phyloP scores from a whole-genome alignment of 352 stramenopile genomes.

The Globisporangium ultimum region DNA sequence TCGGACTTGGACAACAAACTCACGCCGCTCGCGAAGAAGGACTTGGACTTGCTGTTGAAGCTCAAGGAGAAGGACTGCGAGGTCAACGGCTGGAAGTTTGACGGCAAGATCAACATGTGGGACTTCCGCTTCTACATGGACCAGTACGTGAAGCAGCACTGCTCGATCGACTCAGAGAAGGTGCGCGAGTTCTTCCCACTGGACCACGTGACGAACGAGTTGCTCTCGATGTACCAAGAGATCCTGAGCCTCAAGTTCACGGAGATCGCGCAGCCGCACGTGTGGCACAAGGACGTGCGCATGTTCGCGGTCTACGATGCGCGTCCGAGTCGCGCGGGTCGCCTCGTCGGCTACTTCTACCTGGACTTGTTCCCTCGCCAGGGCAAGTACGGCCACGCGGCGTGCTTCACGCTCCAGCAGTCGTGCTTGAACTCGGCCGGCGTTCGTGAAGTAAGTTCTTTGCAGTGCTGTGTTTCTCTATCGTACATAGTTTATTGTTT shows the following conservation, averaged over 20 bases:
- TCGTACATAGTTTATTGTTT: slow-evolving; percentile 5
- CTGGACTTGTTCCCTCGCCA: slow-evolving; percentile 83
- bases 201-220: slow-evolving; percentile 79
- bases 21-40: slow-evolving; percentile 70
- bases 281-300: slow-evolving; percentile 88
- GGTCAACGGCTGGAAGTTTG: slow-evolving; percentile 51
- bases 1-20: slow-evolving; percentile 76
- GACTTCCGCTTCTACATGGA: slow-evolving; percentile 91
- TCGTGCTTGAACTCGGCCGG: slow-evolving; percentile 61
- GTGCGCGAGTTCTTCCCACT: slow-evolving; percentile 89
- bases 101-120: slow-evolving; percentile 89
- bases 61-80: slow-evolving; percentile 69
- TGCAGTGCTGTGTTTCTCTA: background rate
- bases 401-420: slow-evolving; percentile 88
- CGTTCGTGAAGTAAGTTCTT: slow-evolving; percentile 29
- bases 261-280: slow-evolving; percentile 71
- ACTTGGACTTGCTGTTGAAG: slow-evolving; percentile 66
- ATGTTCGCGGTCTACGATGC: slow-evolving; percentile 86
- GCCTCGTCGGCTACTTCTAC: slow-evolving; percentile 86
- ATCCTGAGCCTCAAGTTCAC: slow-evolving; percentile 84
- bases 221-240: slow-evolving; percentile 88
- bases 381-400: slow-evolving; percentile 87
- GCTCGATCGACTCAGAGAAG: slow-evolving; percentile 83
- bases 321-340: slow-evolving; percentile 38
- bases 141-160: slow-evolving; percentile 84